Evolutionary conservation across 1,139 yeast genomes (phyloP), one percentile per base, ranked within the genome.

Genomic region (Debaryomyces sp.): DNA sequence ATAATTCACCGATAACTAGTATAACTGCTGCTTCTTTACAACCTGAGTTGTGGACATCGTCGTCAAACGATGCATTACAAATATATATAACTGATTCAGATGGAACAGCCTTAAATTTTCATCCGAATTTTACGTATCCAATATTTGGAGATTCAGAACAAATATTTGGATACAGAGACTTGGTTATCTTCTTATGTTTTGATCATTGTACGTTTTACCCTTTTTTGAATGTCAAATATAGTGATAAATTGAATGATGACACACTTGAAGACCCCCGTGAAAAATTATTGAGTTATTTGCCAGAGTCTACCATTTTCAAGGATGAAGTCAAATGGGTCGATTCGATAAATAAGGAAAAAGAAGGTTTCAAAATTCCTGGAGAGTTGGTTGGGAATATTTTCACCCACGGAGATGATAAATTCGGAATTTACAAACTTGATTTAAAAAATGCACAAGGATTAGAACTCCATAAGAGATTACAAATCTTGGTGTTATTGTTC

Each of bases 141-240:
- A 85, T 94, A 12, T 94, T 83, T 71, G 98, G 98, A 8, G 97
- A 91, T 48, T 78, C 90, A 1, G 99, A 95, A 64, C 84, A 86
- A 46, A 85, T 95, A 8, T 90, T 84, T 63, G 99, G 99, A 1
- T 95, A 82, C 63, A 78, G 85, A 56, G 86, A 82, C 58, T 73
- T 92, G 41, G 73, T 75, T 41, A 78, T 81, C 30, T 73, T 66
- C 49, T 62, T 76, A 26, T 76, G 81, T 53, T 76, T 75, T 55
- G 80, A 76, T 55, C 78, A 79, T 55, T 74, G 60, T 54, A 74
- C 79, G 6, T 73, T 73, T 51, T 63, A 62, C 43, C 78, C 80
- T n/a, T 75, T 75, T 56, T 66, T 84, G 50, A 82, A 82, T 48
- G 81, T 86, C 46, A 78, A 78, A 48, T 89, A 77, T 62, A 62